phyloP scores from a whole-genome alignment of 2,329 filamentous ascomycete genomes.

The Alternaria conjuncta region DNA sequence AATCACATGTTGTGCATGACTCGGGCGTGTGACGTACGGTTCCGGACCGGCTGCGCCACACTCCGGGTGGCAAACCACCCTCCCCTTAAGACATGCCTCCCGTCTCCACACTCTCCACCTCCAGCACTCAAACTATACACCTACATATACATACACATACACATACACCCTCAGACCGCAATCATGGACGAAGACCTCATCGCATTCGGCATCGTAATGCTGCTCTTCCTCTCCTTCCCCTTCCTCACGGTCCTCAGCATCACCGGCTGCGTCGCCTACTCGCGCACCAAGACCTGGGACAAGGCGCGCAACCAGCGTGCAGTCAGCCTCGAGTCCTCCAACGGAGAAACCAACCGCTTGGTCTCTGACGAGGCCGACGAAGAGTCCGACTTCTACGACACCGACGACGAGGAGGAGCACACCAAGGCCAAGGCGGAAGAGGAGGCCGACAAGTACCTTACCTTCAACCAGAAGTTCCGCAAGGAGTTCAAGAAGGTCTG shows the following conservation, averaged over 20 bases:
- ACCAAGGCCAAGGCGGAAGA: slow-evolving; percentile 39
- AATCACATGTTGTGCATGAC: background rate
- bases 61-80: slow-evolving; percentile 8
- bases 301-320: slow-evolving; percentile 32
- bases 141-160: background rate
- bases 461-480: slow-evolving; percentile 39
- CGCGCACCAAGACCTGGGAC: slow-evolving; percentile 43
- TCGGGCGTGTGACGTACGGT: background rate
- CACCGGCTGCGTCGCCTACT: slow-evolving; percentile 34
- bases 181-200: slow-evolving; percentile 41
- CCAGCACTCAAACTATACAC: background rate
- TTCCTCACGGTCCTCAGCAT: slow-evolving; percentile 29
- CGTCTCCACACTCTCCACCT: background rate
- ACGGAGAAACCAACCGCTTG: slow-evolving; percentile 21
- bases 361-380: slow-evolving; percentile 17
- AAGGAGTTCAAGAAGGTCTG: slow-evolving; percentile 41
- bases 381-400: slow-evolving; percentile 38
- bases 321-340: slow-evolving; percentile 29
- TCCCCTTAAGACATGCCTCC: background rate
- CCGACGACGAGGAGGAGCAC: slow-evolving; percentile 39
- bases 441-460: slow-evolving; percentile 32
- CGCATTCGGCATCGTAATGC: slow-evolving; percentile 30
- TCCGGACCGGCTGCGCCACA: slow-evolving; percentile 10
- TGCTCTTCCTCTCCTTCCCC: slow-evolving; percentile 34
- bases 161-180: background rate